These are phyloP conservation scores for Sphenostylis stenocarpa DNA, from an alignment of 306 rosid genomes.

Conservation along the genomic window DNA sequence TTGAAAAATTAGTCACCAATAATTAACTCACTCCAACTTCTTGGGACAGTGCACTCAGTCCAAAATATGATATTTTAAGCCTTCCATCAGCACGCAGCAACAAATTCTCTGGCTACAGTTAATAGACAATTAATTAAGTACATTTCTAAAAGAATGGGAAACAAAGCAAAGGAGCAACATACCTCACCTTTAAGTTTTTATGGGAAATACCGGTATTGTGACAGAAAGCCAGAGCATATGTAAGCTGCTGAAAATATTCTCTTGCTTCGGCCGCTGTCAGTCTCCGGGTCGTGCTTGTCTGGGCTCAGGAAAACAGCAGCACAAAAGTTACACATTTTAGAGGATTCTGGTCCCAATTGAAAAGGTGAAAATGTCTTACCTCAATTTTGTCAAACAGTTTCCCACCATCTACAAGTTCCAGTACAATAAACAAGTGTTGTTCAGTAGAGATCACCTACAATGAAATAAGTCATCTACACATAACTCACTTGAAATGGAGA, in stretches of 20 bases:
- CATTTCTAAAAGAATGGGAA: background rate
- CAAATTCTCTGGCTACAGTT: slow-evolving; percentile 71
- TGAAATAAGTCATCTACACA: background rate
- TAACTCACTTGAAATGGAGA: too few species aligned
- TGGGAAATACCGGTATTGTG: slow-evolving; percentile 78
- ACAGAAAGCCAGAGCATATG: slow-evolving; percentile 72
- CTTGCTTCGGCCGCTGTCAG: slow-evolving; percentile 66
- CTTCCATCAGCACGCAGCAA: slow-evolving; percentile 56
- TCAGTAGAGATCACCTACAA: slow-evolving; percentile 45
- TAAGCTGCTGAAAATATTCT: slow-evolving; percentile 78
- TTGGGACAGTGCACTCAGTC: slow-evolving; percentile 76
- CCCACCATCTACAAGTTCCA: slow-evolving; percentile 59
- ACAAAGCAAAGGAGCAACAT: background rate
- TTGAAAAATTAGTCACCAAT: background rate
- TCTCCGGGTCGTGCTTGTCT: background rate
- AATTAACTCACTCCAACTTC: slow-evolving; percentile 66
- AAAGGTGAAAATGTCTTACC: slow-evolving; percentile 41
- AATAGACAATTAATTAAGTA: slow-evolving; percentile 19
- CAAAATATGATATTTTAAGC: slow-evolving; percentile 81
- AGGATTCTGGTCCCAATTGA: background rate
- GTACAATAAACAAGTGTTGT: background rate
- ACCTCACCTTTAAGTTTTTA: slow-evolving; percentile 64
- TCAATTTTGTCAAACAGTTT: slow-evolving; percentile 66
- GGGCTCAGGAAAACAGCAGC: background rate
- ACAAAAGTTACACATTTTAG: background rate